Base-by-base conservation (phyloP, 306 rosid species). In the Castanopsis chinensis region DNA sequence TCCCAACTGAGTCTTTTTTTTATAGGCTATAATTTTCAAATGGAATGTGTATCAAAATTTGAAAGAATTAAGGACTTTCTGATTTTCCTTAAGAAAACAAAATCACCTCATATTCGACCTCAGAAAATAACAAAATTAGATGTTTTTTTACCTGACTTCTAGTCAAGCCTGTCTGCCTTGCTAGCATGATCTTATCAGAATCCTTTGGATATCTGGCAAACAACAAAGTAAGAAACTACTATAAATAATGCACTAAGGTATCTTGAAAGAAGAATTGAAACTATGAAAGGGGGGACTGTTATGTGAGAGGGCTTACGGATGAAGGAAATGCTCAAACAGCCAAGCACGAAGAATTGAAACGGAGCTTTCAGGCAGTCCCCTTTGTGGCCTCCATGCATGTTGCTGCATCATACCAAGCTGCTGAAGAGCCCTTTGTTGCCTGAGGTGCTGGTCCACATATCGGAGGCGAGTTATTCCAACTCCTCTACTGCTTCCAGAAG, bases 301-400 rank as follows among this genome's bases (percentile, higher is more conserved):
- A 19, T 33, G 81, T 51, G 51, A 43, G 86, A 74, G 73, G 84
- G 71, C 45, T 82, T 88, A 92, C 97, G 97, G 97, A 77, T 92
- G 93, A 78, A 92, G 97, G 83, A 92, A 92, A 86, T 92, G 97
- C 87, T 92, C 97, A 69, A 92, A 92, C 68, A 92, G 87, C 97
- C 97, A 92, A 72, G 97, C 90, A 3, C 95, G 95, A 55, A 92
- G 97, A 86, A 92, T 76, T 4, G 93, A 87, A 75, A 90, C 97
- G 12, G 97, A 89, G 87, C 86, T 85, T 81, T 90, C 97, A n/a
- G 97, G 97, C 64, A 90, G 84, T 45, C 97, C 97, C 79, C 95
- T 85, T 74, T 92, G 97, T 49, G 95, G 97, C 67, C 97, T 86
- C 95, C 95, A 92, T 64, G 92, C 90, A 83, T 92, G 89, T 71